Evolutionary conservation across 305 asterid species (phyloP).

Genomic region (Withania somnifera): DNA sequence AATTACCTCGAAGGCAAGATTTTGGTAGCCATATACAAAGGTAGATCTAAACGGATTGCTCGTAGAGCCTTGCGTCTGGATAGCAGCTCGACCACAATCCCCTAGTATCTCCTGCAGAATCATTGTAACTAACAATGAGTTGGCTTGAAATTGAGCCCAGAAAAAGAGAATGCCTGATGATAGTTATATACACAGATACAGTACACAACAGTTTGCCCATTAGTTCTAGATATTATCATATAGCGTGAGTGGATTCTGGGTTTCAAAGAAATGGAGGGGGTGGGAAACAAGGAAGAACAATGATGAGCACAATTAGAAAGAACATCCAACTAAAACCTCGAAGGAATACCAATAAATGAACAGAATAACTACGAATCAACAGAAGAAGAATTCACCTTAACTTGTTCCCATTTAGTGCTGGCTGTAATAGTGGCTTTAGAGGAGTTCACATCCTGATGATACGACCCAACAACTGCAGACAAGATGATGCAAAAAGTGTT

Average conservation of each 20-base stretch:
- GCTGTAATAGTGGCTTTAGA: conserved; percentile 53
- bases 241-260: not conserved
- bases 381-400: conserved; percentile 41
- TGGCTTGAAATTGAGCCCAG: not conserved
- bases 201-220: not conserved
- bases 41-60: conserved; percentile 90
- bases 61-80: conserved; percentile 85
- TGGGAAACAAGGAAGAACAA: not conserved
- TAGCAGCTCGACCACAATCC: conserved; percentile 79
- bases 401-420: conserved; percentile 87
- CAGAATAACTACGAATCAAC: not conserved
- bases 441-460: conserved; percentile 40
- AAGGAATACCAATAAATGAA: not conserved
- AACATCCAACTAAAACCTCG: not conserved
- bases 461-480: conserved; percentile 41
- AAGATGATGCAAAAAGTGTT: not conserved
- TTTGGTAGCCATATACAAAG: conserved; percentile 83
- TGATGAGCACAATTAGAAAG: not conserved
- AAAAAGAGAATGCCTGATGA: not conserved
- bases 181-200: not conserved
- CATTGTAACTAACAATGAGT: not conserved
- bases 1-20: conserved; percentile 80
- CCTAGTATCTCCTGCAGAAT: conserved; percentile 71
- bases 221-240: not conserved
- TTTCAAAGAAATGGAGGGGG: not conserved